Conservation (phyloP, 257 asterid genomes). For the Coffea eugenioides region DNA sequence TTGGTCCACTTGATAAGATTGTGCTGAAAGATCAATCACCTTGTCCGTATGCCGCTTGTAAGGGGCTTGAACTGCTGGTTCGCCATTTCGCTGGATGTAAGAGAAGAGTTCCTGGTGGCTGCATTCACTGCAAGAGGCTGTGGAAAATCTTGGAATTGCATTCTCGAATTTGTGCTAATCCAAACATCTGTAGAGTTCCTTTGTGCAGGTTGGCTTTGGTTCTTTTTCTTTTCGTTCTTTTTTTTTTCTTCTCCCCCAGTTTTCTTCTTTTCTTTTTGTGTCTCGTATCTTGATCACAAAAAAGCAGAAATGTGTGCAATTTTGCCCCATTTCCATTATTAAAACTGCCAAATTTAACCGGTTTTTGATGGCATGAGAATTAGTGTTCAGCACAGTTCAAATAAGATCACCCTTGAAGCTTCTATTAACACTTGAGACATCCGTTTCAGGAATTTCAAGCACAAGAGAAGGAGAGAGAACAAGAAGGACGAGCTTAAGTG, state of each 20-base stretch:
- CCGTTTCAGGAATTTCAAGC: conserved; percentile 53
- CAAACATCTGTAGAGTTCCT: conserved; percentile 66
- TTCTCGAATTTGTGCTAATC: conserved; percentile 68
- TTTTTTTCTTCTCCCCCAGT: not conserved
- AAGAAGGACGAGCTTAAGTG: conserved; percentile 75
- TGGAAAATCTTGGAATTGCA: conserved; percentile 84
- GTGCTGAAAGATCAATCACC: conserved; percentile 47
- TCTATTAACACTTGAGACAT: not conserved
- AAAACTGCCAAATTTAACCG: not conserved
- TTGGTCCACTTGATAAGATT: conserved; percentile 69
- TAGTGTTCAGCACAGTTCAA: not conserved
- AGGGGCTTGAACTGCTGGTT: conserved; percentile 61
- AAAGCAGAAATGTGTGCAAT: not conserved
- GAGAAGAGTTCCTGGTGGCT: conserved; percentile 66
- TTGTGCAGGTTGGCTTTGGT: conserved; percentile 57
- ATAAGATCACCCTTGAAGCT: not conserved
- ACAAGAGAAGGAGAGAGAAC: conserved; percentile 49
- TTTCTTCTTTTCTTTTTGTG: not conserved
- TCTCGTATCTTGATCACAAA: not conserved
- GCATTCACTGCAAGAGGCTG: conserved; percentile 84
- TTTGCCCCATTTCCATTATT: not conserved
- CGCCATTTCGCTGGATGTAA: conserved; percentile 83
- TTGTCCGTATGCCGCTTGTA: conserved; percentile 63
- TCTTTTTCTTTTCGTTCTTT: not conserved
- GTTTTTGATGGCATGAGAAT: not conserved